Evolutionary conservation across 202 grass and related monocot species (phyloP), one percentile per base, ranked within the genome.

Genomic region (Setaria italica): DNA sequence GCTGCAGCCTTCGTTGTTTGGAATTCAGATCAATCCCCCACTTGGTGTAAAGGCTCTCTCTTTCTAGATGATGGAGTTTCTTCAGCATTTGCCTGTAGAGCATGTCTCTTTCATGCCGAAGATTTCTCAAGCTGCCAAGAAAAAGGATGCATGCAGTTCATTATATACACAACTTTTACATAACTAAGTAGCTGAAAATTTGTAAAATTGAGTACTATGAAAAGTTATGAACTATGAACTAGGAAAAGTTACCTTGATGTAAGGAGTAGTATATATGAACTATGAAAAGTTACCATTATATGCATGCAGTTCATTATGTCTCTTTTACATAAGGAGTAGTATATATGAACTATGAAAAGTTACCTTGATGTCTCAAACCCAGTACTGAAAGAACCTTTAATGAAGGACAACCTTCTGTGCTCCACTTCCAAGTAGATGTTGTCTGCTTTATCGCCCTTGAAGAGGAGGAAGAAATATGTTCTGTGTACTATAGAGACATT

Each of bases 381-480:
- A 14, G 80, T 78, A 34, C 62, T 72, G 33, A 89, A 88, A 42
- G 87, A 85, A 54, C 79, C 85, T 76, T 81, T 94, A 29, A 99
- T 85, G 86, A 96, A 94, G 69, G 86, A 91, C 14, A 99, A 47
- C 67, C 96, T 85, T 78, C 91, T 92, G 47, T 85, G 88, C 47
- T 99, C 96, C 6, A 99, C 93, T 88, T 95, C 93, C 85, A 99
- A 88, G 82, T 99, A 99, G 69, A 99, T 92, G 10, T 86, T 83
- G 11, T 99, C 93, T 49, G 86, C 70, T 33, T 89, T 92, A 30
- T 99, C 93, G 1, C 91, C 96, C 58, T 92, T 91, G 85, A 99
- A 99, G 77, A 96, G 96, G 19, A 96, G 86, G 79, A 99, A 95
- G 82, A 99, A 95, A 83, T 95, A 95, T 49, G 93, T 91, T 19